Base-by-base conservation (phyloP, 1,284 basidiomycete genomes). In the Puccinia polysora region DNA sequence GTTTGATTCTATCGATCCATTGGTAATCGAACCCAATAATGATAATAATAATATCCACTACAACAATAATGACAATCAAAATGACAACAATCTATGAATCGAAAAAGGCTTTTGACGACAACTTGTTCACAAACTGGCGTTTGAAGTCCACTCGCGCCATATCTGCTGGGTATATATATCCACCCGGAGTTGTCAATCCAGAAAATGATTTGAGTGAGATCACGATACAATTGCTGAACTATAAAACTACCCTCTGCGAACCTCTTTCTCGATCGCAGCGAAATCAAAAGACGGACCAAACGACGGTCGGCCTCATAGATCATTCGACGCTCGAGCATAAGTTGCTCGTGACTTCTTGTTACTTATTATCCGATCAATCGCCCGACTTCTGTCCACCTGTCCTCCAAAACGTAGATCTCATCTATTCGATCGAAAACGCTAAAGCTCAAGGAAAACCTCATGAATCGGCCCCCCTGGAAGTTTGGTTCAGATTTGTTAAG, bases 101-200 rank as follows among this genome's bases (percentile, higher is more conserved):
- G 12, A 45, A 30, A 20, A 34, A 64, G 62, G 62, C 62, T 2
- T 50, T 49, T 25, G 49, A 64, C 36, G 49, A 64, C 25, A 64
- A 64, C 36, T 52, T 52, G 23, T 64, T 64, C 25, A 64, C 62
- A 2, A 64, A 64, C 23, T 64, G 49, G 45, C 43, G 62, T 40
- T 49, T 52, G 47, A 49, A 64, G 38, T 64, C 62, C 12, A 64
- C 62, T 20, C 28, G 62, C 2, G 15, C 32, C 12, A 34, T 52
- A 34, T 64, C 32, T 23, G 32, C 45, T 8, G 36, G 15, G 4
- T 45, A 45, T 47, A 18, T 62, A 32, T 12, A 64, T n/a, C 30
- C 45, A 7, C 47, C 49, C 25, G 32, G 36, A 28, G 40, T 62
- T 10, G 25, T 52, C 4, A 52, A 52, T 52, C 36, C 49, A 1